These are phyloP conservation scores for Pythium chondricola DNA, from an alignment of 352 stramenopile genomes.

Conservation along the genomic window DNA sequence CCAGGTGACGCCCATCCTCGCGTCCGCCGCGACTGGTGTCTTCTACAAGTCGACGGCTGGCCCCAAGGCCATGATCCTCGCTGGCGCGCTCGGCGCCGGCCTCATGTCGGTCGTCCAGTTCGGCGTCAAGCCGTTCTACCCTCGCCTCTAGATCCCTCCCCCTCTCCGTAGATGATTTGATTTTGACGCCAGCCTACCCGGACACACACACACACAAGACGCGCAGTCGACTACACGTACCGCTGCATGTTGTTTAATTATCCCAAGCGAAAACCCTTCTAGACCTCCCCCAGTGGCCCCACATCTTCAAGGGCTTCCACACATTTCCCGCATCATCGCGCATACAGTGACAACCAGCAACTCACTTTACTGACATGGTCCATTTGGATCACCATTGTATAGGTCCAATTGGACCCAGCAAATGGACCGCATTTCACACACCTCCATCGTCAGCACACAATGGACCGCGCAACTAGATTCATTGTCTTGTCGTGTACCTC, in stretches of 20 bases:
- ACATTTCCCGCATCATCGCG: background rate
- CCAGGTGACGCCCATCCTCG: slow-evolving; percentile 79
- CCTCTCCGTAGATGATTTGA: too few relatives aligned
- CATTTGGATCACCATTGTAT: too few relatives aligned
- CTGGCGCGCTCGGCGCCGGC: slow-evolving; percentile 66
- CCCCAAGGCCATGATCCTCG: slow-evolving; percentile 78
- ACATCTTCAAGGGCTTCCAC: too few relatives aligned
- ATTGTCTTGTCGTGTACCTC: too few relatives aligned
- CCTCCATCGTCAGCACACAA: too few relatives aligned
- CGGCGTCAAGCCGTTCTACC: slow-evolving; percentile 80
- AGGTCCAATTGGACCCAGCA: too few relatives aligned
- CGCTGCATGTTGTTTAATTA: slow-evolving; percentile 16
- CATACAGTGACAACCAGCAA: too few relatives aligned
- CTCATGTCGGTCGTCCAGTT: slow-evolving; percentile 85
- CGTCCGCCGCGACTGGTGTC: slow-evolving; percentile 69
- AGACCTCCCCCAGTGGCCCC: slow-evolving; percentile 1
- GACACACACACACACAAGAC: background rate
- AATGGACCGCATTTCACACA: too few relatives aligned
- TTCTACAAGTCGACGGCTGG: slow-evolving; percentile 86
- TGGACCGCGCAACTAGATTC: too few relatives aligned
- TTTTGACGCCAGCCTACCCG: background rate
- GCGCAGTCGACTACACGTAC: background rate
- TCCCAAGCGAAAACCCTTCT: slow-evolving; percentile 7
- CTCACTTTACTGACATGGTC: too few relatives aligned
- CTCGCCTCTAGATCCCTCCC: slow-evolving; percentile 68